Conservation (phyloP, 345 rosid genomes). For the Gossypium mustelinum region DNA sequence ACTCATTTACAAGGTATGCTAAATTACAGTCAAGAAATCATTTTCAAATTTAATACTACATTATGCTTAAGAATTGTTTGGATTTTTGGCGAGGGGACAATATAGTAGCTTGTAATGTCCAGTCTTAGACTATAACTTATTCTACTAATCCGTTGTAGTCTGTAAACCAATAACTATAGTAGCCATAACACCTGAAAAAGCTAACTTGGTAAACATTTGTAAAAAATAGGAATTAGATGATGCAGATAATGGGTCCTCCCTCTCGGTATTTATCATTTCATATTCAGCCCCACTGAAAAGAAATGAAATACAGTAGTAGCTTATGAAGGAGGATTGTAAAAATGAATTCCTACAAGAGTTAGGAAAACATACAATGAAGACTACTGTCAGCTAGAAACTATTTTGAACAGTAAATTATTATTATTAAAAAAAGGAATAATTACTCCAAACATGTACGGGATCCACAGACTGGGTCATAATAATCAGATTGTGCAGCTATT, state of each 20-base stretch:
- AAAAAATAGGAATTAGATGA: background rate
- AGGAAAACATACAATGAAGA: background rate
- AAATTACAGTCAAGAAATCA: background rate
- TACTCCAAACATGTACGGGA: background rate
- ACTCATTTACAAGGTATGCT: background rate
- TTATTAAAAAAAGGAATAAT: background rate
- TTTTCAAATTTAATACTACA: background rate
- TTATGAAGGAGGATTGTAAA: too few species aligned
- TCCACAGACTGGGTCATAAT: background rate
- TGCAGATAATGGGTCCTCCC: background rate
- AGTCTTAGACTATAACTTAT: background rate
- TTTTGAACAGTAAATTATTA: background rate
- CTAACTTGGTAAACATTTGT: background rate
- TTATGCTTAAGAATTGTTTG: background rate
- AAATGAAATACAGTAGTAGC: background rate
- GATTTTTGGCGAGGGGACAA: too few species aligned
- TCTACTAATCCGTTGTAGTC: background rate
- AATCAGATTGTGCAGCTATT: background rate
- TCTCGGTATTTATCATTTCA: background rate
- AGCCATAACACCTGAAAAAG: background rate
- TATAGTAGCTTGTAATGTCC: too few species aligned
- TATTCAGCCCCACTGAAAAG: background rate
- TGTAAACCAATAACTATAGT: background rate
- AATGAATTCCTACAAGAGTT: background rate
- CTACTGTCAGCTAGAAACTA: background rate